Percentiles rank a stretch among this genome's conserved stretches.
phyloP scores from a whole-genome alignment of 805 yeast species.

The Barnettozyma populi region DNA sequence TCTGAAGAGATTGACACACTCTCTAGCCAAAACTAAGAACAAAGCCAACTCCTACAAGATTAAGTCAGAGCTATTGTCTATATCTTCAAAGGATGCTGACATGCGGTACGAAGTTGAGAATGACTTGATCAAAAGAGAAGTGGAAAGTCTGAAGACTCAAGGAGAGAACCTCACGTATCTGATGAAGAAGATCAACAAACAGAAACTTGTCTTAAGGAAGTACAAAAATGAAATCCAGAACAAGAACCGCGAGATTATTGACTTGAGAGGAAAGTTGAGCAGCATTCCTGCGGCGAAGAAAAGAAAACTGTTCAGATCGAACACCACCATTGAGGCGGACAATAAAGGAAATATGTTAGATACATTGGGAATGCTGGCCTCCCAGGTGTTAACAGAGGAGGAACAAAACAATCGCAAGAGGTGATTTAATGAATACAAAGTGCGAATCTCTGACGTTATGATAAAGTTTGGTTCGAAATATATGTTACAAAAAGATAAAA shows the following conservation, averaged over 20 bases:
- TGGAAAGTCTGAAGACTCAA: conserved; percentile 34
- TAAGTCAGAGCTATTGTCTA: conserved; percentile 35
- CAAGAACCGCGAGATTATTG: conserved; percentile 40
- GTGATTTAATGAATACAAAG: not conserved
- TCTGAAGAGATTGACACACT: conserved; percentile 17
- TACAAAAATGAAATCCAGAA: conserved; percentile 37
- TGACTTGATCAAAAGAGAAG: conserved; percentile 39
- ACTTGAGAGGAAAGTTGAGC: conserved; percentile 25
- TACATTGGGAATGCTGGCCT: conserved; percentile 49
- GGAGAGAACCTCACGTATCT: conserved; percentile 31
- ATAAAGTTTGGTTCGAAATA: not conserved
- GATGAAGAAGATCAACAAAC: conserved; percentile 33
- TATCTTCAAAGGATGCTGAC: conserved; percentile 38
- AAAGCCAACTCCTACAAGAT: conserved; percentile 32
- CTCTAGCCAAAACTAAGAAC: conserved; percentile 23
- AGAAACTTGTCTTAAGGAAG: conserved; percentile 40
- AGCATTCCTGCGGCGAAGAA: conserved; percentile 8
- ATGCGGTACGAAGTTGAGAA: conserved; percentile 45
- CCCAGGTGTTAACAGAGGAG: conserved; percentile 43
- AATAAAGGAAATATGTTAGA: conserved; percentile 30
- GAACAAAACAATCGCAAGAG: conserved; percentile 6
- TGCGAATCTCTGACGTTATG: not conserved
- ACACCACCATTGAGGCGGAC: conserved; percentile 7
- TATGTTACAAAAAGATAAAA: no score
- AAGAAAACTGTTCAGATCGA: conserved; percentile 10